Percentiles rank a stretch among this genome's conserved stretches.
phyloP scores from a whole-genome alignment of 2,329 filamentous ascomycete species.

The Microsporum canis region DNA sequence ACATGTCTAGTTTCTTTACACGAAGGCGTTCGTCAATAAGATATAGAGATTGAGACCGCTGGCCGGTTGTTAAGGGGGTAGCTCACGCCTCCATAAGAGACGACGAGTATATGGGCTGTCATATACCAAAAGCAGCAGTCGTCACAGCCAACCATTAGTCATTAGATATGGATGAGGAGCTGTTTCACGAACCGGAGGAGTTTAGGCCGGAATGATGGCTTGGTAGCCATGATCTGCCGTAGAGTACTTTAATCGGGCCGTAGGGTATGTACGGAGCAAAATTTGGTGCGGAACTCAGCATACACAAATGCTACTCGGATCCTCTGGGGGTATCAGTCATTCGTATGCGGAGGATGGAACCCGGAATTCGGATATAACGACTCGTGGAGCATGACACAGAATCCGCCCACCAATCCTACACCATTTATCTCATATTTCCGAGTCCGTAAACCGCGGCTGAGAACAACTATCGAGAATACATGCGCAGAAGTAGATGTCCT shows the following conservation, averaged over 20 bases:
- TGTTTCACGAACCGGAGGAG: constrained; percentile 12
- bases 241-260: constrained; percentile 7
- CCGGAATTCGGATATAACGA: background rate
- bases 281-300: constrained; percentile 10
- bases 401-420: background rate
- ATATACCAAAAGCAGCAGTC: constrained; percentile 18
- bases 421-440: background rate
- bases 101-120: constrained; percentile 15
- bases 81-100: constrained; percentile 17
- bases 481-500: background rate
- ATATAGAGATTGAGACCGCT: constrained; percentile 24
- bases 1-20: constrained; percentile 28
- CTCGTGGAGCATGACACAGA: background rate
- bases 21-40: constrained; percentile 30
- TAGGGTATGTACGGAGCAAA: constrained; percentile 11
- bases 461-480: background rate
- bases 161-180: constrained; percentile 16
- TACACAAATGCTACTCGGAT: constrained; percentile 12
- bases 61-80: constrained; percentile 11
- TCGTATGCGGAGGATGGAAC: background rate
- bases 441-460: background rate
- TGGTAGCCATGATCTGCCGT: constrained; percentile 6
- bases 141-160: constrained; percentile 16
- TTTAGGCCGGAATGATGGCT: constrained; percentile 22
- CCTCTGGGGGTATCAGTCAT: constrained; percentile 8